Base-by-base conservation (phyloP, 2,329 filamentous ascomycete species). In the Tolypocladium pustulatum region DNA sequence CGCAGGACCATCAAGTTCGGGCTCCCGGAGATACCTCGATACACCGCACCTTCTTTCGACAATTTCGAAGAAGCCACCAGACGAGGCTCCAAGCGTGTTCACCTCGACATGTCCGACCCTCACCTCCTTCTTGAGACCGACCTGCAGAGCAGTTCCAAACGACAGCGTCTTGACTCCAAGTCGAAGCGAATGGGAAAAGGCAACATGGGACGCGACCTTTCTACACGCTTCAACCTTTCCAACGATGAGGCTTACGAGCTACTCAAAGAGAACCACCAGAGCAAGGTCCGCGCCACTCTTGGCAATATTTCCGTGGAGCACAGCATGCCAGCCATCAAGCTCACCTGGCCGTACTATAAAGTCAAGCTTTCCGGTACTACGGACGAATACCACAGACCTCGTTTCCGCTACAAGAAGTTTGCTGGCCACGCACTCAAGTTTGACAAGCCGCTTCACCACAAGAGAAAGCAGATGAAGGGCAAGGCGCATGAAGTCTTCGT, bases 181-280 rank as follows among this genome's bases (percentile, higher is more conserved):
- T 80, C 83, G 63, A 87, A 82, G 72, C 86, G 82, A 62, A 86
- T 85, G 77, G 84, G 82, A 9, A 87, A 84, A 59, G 84, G 86
- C 20, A 87, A 85, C 56, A 75, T 91, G 49, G 85, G 86, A 3
- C 88, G 87, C 58, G 86, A 90, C 58, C 81, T 96, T 40, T 84
- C 84, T 41, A 84, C 88, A 64, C 87, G 93, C 49, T 99, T 96
- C 79, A 97, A 97, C 69, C 89, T 95, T 60, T 96, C 92, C 36
- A 97, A 97, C 63, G 94, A 99, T 68, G 89, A 94, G 60, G 92
- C 92, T 1, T 99, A 99, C 71, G 92, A 97, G 68, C 85, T 91
- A 61, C 82, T 99, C 52, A 97, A 97, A 73, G 91, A 96, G 72
- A 97, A 97, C 68, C 92, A 96, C 68, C 91, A 96, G 75, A 91